These are phyloP conservation scores for Torulaspora gathmanii DNA, from an alignment of 805 yeast genomes.

Conservation along the genomic window DNA sequence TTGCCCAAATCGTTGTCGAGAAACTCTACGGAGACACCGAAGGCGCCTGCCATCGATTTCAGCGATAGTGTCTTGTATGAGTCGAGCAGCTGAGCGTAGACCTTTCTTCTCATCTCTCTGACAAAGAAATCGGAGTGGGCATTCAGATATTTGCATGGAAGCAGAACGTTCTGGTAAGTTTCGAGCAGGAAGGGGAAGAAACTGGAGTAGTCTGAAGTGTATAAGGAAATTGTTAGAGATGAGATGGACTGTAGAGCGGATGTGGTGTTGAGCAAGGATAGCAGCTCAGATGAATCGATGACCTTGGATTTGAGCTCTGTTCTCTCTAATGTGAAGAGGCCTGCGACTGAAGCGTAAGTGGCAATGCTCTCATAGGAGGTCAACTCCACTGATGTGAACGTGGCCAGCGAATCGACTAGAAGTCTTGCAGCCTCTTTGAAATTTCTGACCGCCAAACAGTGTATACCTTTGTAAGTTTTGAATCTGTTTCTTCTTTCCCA, in stretches of 20 bases:
- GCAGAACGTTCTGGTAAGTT: constrained; percentile 67
- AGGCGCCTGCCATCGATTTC: constrained; percentile 89
- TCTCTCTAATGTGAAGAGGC: constrained; percentile 75
- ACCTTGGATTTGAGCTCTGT: constrained; percentile 78
- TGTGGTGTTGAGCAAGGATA: constrained; percentile 70
- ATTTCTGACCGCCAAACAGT: constrained; percentile 76
- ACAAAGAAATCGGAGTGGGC: constrained; percentile 80
- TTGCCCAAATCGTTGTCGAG: constrained; percentile 82
- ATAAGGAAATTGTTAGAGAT: constrained; percentile 76
- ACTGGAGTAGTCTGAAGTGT: constrained; percentile 79
- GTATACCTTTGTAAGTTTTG: constrained; percentile 87
- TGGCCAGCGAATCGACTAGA: constrained; percentile 85
- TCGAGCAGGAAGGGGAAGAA: constrained; percentile 73
- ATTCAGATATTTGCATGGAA: constrained; percentile 60
- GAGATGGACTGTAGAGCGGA: constrained; percentile 73
- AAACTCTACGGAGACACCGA: constrained; percentile 84
- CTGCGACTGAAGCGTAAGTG: constrained; percentile 81
- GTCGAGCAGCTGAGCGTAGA: constrained; percentile 89
- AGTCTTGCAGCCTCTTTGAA: constrained; percentile 81
- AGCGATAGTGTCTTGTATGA: constrained; percentile 87
- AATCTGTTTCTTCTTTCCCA: constrained; percentile 97
- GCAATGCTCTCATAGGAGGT: constrained; percentile 88
- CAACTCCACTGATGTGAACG: constrained; percentile 89
- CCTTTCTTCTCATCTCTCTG: constrained; percentile 91
- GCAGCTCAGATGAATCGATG: constrained; percentile 89